Conservation (phyloP, 257 asterid genomes). For the Nemophila menziesii region DNA sequence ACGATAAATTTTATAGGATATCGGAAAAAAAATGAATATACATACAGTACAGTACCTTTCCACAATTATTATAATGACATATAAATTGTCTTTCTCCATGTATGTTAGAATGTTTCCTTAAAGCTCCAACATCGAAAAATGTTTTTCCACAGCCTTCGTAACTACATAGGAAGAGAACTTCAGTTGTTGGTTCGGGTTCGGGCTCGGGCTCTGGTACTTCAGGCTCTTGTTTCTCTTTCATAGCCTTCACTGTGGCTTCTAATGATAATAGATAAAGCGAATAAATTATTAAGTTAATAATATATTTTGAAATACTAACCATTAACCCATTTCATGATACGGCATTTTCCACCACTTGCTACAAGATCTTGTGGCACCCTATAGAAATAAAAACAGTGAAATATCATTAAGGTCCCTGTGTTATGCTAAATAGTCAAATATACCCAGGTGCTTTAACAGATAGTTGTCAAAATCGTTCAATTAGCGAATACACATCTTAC, state of each 20-base stretch:
- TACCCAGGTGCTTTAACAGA: background rate
- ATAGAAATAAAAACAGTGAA: constrained; percentile 5
- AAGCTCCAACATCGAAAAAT: constrained; percentile 83
- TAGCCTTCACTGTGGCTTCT: constrained; percentile 60
- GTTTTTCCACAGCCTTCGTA: constrained; percentile 97
- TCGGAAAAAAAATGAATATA: background rate
- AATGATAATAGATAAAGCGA: constrained; percentile 3
- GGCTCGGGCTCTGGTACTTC: constrained; percentile 65
- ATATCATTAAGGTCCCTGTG: background rate
- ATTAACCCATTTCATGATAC: constrained; percentile 72
- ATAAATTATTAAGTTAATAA: background rate
- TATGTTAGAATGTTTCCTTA: constrained; percentile 92
- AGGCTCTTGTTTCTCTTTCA: constrained; percentile 55
- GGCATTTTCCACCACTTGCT: constrained; percentile 79
- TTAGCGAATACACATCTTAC: too few species aligned
- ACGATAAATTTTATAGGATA: too few species aligned
- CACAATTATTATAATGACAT: constrained; percentile 83
- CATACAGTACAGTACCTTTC: constrained; percentile 31
- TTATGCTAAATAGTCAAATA: background rate
- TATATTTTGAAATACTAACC: constrained; percentile 33
- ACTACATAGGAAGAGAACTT: constrained; percentile 92
- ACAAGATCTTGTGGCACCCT: constrained; percentile 94
- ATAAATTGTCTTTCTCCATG: constrained; percentile 93
- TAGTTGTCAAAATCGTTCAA: too few species aligned
- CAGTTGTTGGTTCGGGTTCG: constrained; percentile 94